Evolutionary conservation across 192 early-diverging fungal species (phyloP).

Genomic region (Coemansia guatemalensis): DNA sequence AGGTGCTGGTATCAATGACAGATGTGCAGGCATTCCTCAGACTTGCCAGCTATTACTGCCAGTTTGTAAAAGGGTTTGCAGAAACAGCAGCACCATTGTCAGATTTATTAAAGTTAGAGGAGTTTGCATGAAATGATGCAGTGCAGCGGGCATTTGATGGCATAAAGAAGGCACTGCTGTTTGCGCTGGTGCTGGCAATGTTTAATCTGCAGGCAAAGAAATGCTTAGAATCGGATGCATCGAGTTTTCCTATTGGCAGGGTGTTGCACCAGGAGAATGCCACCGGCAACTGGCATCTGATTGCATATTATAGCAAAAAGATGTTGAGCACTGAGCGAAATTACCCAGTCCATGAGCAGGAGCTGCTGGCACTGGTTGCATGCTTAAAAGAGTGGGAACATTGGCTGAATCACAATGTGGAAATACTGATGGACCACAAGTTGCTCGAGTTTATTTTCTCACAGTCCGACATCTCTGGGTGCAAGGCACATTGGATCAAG

Average conservation of each 20-base stretch:
- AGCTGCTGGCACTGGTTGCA: conserved; percentile 10
- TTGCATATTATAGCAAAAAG: conserved; percentile 13
- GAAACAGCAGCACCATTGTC: no score
- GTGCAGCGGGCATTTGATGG: no score
- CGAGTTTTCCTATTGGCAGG: no score
- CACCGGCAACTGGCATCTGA: conserved; percentile 1
- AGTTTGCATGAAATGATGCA: no score
- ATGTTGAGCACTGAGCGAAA: conserved; percentile 4
- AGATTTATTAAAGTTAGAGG: no score
- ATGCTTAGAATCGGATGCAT: no score
- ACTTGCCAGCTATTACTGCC: conserved; percentile 3
- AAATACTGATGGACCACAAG: conserved; percentile 7
- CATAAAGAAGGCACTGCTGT: no score
- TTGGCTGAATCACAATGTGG: neutral
- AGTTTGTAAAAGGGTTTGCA: no score
- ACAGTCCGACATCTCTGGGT: neutral
- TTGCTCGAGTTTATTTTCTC: conserved; percentile 5
- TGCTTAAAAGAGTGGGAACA: conserved; percentile 6
- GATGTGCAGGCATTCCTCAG: conserved; percentile 2
- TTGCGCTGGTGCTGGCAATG: neutral
- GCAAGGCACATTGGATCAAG: conserved; percentile 6
- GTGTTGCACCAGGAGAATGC: conserved; percentile 8
- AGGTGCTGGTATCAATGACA: neutral
- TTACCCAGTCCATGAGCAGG: no score
- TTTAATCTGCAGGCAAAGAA: no score